Base-by-base conservation (phyloP, 805 yeast species). In the Hanseniaspora meyeri region DNA sequence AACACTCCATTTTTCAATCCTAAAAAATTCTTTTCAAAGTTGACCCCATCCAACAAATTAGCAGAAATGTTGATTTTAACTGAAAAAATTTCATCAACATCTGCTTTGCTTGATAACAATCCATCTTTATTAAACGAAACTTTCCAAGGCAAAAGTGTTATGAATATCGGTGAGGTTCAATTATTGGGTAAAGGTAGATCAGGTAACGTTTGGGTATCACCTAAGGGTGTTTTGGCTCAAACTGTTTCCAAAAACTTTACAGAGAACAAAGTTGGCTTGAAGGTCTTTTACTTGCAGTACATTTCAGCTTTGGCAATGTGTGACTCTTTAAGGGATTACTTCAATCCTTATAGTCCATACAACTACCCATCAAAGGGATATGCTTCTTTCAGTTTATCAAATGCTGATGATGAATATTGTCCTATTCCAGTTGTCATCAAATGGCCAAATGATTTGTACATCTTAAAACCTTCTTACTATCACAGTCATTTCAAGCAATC, bases 371-470 rank as follows among this genome's bases (percentile, higher is more conserved):
- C 38, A n/a, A 37, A 11, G 14, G 20, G 38, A n/a, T 9, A 14
- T n/a, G 27, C 80, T 80, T 12, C 45, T 24, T 42, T 42, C 31
- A 20, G n/a, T 14, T 14, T 24, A 4, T 32, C 49, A 4, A 34
- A 16, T n/a, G 19, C 14, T 14, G 68, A 68, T 3, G 73, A 69
- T 8, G 88, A 86, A 0, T 87, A 83, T 65, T 82, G 80, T 20
- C 83, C 80, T 48, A 69, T 93, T 62, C 97, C 96, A 0, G 74
- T 91, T 16, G 76, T 80, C 51, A 76, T 93, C 59, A 93, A 93
- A 66, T 93, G 99, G 99, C 99, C 99, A 1, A 93, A 93, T 66
- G 99, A 93, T 68, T 71, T 93, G 14, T 93, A 87, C 65, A 80
- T 84, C 4, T 66, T 80, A 62, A 81, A 79, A 56, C 95, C 95